Evolutionary conservation across 192 early-diverging fungal genomes (phyloP), one percentile per base, ranked within the genome.

Genomic region (Ambispora gerdemannii): DNA sequence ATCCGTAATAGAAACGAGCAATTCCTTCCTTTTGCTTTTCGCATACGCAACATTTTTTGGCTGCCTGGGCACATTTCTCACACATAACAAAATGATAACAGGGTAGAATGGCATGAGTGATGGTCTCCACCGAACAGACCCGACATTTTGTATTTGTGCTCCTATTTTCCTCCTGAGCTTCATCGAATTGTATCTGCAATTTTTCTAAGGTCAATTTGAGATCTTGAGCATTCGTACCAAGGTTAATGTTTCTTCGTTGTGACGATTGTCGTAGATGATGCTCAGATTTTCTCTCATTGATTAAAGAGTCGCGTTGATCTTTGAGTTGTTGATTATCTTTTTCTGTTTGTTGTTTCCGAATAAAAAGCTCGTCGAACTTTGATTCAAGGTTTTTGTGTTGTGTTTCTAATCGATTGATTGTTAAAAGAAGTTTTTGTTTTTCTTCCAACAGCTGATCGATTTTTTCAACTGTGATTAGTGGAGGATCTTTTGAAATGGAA

Each of bases 51-150:
- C 55, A 58, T 58, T 30, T 58, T 20, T 58, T 24, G 11, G 24
- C 55, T 13, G 24, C 55, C 13, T 58, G 55, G 11, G 24, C 76
- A 67, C 81, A 82, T 15, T 47, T 43, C 1, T 63, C 74, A 59
- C 81, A 82, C 55, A 72, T 69, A 3, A 80, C 76, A n/a, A 77
- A 32, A 36, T 82, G 81, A 20, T 50, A 71, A 17, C 81, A 82
- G 22, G 78, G 78, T 0, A 76, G 10, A 20, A 78, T 62, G 2
- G 74, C 76, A 61, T 76, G 72, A 15, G 74, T 74, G 4, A 76
- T 75, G 13, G 52, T 47, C 4, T 65, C 36, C 19, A 78, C 72
- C 52, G 60, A 82, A 50, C 81, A 82, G 3, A 82, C 64, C 50
- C 76, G 63, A 47, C 81, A 82, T 35, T 79, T 80, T 25, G 68